These are phyloP conservation scores for Phytomonas sp. DNA, from an alignment of 208 protist species.

Conservation along the genomic window DNA sequence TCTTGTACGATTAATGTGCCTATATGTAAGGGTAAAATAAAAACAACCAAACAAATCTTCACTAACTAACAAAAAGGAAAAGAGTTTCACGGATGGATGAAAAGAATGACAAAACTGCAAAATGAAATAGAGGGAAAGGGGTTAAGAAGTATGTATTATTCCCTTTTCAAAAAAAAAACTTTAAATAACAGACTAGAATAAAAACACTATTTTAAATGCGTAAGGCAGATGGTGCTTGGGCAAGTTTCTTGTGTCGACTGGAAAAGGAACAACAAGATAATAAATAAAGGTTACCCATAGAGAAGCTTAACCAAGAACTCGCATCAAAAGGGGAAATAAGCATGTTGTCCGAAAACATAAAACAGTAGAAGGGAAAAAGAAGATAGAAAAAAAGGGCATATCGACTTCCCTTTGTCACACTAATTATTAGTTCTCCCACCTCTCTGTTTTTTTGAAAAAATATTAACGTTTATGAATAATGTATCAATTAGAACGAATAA, in stretches of 20 bases:
- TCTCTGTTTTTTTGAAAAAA: background rate
- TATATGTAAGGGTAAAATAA: background rate
- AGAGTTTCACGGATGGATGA: background rate
- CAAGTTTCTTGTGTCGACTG: background rate
- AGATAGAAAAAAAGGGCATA: background rate
- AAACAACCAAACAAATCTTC: background rate
- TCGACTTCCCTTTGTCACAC: background rate
- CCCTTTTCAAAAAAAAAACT: background rate
- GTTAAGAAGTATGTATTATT: background rate
- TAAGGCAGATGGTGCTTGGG: background rate
- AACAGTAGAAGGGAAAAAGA: conserved; percentile 8
- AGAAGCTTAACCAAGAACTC: background rate
- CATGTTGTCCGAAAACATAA: background rate
- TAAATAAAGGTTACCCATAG: background rate
- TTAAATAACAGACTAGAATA: background rate
- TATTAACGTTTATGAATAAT: background rate
- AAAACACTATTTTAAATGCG: background rate
- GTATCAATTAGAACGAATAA: background rate
- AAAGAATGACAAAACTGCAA: background rate
- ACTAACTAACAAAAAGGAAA: background rate
- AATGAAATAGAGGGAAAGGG: background rate
- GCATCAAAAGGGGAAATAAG: background rate
- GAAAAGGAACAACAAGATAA: background rate
- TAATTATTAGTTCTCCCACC: background rate
- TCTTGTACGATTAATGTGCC: background rate